Evolutionary conservation across 139 green algal genomes (phyloP), one percentile per base, ranked within the genome.

Genomic region (Edaphochlamys debaryana): DNA sequence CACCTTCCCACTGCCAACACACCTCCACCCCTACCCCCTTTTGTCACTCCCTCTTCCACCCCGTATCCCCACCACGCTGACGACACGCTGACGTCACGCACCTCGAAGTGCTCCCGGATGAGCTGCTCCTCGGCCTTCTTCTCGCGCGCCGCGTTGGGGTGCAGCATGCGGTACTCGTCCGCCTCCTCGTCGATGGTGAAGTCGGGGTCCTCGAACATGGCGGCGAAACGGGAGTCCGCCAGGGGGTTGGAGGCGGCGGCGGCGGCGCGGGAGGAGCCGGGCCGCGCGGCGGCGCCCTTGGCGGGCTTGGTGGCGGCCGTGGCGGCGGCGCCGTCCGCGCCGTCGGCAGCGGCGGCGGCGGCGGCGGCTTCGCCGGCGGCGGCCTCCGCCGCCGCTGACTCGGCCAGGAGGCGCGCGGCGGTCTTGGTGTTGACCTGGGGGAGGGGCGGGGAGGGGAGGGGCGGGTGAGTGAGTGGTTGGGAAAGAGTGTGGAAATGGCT

Each of bases 171-270:
- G 89, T 95, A 99, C 87, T 98, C 93, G 0, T 93, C 88, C 22
- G 85, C 89, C 9, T 90, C 50, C 88, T 97, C 93, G 85, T 99
- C 94, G 25, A 99, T 89, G 1, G 89, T 79, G 72, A 97, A 99
- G 67, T 90, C 94, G 0, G 88, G 73, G 85, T 99, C 93, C 74
- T 96, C 89, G 74, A 98, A 98, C 93, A 98, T 93, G 7, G 89
- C 92, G 30, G 75, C 69, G 84, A 96, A 96, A 40, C 94, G 91
- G 38, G 89, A 80, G 73, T 98, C 94, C 15, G 87, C 84, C 79
- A 96, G 79, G 20, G 86, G 50, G 37, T 90, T 86, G 82, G 78
- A 40, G 29, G 68, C 70, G 17, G 74, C 87, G 0, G 69, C 80
- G 36, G 70, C 80, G 8, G 70, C 79, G 20, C 42, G 36, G n/a